A percentile compares a stretch with the other conserved stretches of the same genome.
Conservation (phyloP, 1,139 yeast species). For the Yamadazyma jaroonii region DNA sequence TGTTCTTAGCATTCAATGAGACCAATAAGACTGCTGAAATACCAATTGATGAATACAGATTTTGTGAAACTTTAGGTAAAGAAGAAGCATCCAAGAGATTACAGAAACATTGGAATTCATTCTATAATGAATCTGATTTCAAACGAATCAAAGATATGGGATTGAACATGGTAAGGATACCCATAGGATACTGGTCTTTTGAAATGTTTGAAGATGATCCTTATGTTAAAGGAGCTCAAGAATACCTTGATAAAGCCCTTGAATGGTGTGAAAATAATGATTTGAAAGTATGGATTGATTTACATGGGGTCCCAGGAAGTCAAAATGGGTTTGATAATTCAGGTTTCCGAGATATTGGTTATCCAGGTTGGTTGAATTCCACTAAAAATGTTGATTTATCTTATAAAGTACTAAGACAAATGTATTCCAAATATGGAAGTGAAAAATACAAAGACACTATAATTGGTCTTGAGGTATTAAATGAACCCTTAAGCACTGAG, state of each 20-base stretch:
- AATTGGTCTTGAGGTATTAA: slow-evolving; percentile 78
- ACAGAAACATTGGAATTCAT: slow-evolving; percentile 72
- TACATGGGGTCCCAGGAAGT: slow-evolving; percentile 95
- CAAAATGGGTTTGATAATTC: slow-evolving; percentile 97
- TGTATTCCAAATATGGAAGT: slow-evolving; percentile 61
- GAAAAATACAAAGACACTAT: slow-evolving; percentile 60
- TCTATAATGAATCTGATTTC: slow-evolving; percentile 76
- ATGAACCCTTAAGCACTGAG: slow-evolving; percentile 81
- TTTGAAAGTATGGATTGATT: slow-evolving; percentile 83
- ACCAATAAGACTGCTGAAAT: slow-evolving; percentile 31
- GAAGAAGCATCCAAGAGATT: slow-evolving; percentile 53
- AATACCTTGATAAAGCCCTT: slow-evolving; percentile 71
- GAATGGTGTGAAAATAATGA: slow-evolving; percentile 66
- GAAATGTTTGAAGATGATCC: slow-evolving; percentile 64
- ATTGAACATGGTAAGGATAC: slow-evolving; percentile 83
- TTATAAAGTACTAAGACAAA: slow-evolving; percentile 44
- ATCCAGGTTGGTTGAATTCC: slow-evolving; percentile 47
- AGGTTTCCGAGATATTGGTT: slow-evolving; percentile 66
- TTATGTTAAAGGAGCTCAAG: slow-evolving; percentile 80
- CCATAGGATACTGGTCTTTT: slow-evolving; percentile 97
- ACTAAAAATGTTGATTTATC: slow-evolving; percentile 51
- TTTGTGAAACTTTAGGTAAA: slow-evolving; percentile 60
- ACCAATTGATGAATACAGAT: slow-evolving; percentile 90
- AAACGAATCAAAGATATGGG: slow-evolving; percentile 60
- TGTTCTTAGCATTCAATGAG: slow-evolving; percentile 51